These are phyloP conservation scores for Torulaspora globosa DNA, from an alignment of 1,139 yeast genomes.

Conservation along the genomic window DNA sequence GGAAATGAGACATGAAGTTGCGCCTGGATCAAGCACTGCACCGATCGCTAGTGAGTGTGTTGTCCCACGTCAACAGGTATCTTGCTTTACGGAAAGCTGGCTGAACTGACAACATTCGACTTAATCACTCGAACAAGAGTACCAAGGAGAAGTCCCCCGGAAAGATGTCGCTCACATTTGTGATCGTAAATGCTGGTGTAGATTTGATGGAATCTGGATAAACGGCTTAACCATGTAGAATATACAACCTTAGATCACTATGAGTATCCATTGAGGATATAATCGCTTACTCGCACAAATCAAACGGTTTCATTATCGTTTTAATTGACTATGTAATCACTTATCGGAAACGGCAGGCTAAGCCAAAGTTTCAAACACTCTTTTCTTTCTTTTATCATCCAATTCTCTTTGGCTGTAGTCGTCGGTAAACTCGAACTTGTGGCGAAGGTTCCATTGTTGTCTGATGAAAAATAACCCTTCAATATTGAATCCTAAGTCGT, in stretches of 20 bases:
- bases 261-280: neutral
- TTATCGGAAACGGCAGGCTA: conserved; percentile 2
- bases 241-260: too few relatives aligned
- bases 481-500: conserved; percentile 77
- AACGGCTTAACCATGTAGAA: conserved; percentile 55
- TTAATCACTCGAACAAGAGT: conserved; percentile 64
- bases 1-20: conserved; percentile 68
- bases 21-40: conserved; percentile 61
- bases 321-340: neutral
- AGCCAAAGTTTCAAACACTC: conserved; percentile 50
- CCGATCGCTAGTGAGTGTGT: conserved; percentile 72
- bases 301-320: neutral
- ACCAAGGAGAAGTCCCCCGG: conserved; percentile 42
- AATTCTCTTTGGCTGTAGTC: conserved; percentile 56
- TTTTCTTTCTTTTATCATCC: conserved; percentile 61
- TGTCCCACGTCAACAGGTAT: conserved; percentile 86
- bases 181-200: conserved; percentile 61
- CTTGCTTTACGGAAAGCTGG: conserved; percentile 76
- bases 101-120: conserved; percentile 86
- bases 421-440: conserved; percentile 69
- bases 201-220: conserved; percentile 83
- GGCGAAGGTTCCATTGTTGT: conserved; percentile 75
- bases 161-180: conserved; percentile 37
- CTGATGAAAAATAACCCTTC: conserved; percentile 75
- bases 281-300: neutral